These are phyloP conservation scores for Liriodendron chinense DNA, from an alignment of 164 flowering plant species.

Conservation along the genomic window DNA sequence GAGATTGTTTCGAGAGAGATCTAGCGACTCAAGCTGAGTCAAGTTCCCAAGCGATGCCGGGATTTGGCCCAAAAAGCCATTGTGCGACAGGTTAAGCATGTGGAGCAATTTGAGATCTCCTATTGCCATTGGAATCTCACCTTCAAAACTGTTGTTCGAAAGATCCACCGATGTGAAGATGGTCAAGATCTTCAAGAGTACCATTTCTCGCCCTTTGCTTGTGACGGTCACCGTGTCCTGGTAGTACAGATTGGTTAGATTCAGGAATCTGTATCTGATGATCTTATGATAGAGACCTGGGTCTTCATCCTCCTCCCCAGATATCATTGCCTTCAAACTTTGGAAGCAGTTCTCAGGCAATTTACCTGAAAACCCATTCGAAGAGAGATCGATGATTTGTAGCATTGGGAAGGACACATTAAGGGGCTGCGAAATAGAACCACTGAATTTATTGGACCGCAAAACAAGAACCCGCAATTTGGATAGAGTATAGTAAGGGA, in stretches of 20 bases:
- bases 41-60: too few relatives aligned
- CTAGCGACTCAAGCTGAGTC: too few relatives aligned
- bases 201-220: constrained; percentile 5
- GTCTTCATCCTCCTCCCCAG: neutral
- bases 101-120: too few relatives aligned
- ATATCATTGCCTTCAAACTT: constrained; percentile 30
- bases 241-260: neutral
- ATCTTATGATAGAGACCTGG: neutral
- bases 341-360: constrained; percentile 19
- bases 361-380: constrained; percentile 40
- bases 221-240: constrained; percentile 3
- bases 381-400: constrained; percentile 53
- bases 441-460: constrained; percentile 48
- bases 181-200: too few relatives aligned
- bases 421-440: constrained; percentile 19
- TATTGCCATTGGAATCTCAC: too few relatives aligned
- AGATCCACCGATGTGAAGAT: too few relatives aligned
- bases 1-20: too few relatives aligned
- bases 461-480: constrained; percentile 55
- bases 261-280: neutral
- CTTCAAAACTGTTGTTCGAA: too few relatives aligned
- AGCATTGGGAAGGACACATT: constrained; percentile 26
- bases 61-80: too few relatives aligned
- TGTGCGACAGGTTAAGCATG: too few relatives aligned
- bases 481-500: constrained; percentile 37